phyloP scores from a whole-genome alignment of 768 basidiomycete genomes.

The Suillus spraguei region DNA sequence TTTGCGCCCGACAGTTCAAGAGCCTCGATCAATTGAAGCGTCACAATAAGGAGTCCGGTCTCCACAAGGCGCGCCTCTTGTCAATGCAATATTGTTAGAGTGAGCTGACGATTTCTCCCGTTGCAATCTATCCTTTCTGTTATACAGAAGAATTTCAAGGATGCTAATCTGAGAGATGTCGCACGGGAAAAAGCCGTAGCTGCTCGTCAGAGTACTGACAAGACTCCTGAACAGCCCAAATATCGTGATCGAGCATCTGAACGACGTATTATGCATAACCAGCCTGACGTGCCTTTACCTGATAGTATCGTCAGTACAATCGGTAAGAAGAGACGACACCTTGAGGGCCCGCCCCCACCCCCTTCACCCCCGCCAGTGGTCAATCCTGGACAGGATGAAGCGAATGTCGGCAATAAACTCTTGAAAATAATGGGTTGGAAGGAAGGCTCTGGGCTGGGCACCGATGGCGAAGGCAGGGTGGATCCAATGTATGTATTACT shows the following conservation, averaged over 20 bases:
- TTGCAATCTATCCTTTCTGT: slow-evolving; percentile 13
- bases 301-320: slow-evolving; percentile 44
- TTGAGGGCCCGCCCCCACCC: slow-evolving; percentile 60
- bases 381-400: slow-evolving; percentile 78
- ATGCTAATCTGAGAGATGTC: slow-evolving; percentile 67
- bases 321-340: slow-evolving; percentile 43
- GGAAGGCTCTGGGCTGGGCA: slow-evolving; percentile 85
- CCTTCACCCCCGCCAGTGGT: slow-evolving; percentile 63
- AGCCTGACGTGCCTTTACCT: slow-evolving; percentile 81
- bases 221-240: slow-evolving; percentile 61
- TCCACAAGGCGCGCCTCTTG: slow-evolving; percentile 82
- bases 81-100: slow-evolving; percentile 23
- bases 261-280: slow-evolving; percentile 87
- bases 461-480: slow-evolving; percentile 79
- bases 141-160: slow-evolving; percentile 83
- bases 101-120: slow-evolving; percentile 35
- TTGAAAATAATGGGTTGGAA: slow-evolving; percentile 99
- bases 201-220: slow-evolving; percentile 38
- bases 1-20: slow-evolving; percentile 96
- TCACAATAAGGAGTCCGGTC: slow-evolving; percentile 90
- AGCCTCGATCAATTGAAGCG: slow-evolving; percentile 79
- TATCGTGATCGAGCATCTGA: slow-evolving; percentile 97
- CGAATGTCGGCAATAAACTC: slow-evolving; percentile 89
- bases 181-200: slow-evolving; percentile 68
- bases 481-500: slow-evolving; percentile 74